Evolutionary conservation across 768 basidiomycete species (phyloP).

Genomic region (Lactarius psammicola): DNA sequence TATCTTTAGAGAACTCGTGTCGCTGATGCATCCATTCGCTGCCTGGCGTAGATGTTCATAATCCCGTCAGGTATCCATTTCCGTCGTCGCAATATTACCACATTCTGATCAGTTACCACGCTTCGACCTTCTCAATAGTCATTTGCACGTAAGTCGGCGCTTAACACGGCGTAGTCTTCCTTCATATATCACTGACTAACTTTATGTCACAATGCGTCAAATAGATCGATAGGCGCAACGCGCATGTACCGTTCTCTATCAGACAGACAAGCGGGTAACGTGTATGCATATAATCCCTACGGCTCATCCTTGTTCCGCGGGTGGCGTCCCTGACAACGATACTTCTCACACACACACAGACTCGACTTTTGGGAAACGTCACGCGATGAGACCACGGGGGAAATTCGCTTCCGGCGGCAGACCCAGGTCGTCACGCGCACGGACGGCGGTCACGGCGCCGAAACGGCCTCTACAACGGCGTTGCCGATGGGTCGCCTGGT

Average conservation of each 20-base stretch:
- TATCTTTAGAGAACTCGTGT: neutral
- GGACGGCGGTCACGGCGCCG: neutral
- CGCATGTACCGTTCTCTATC: slow-evolving; percentile 28
- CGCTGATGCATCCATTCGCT: neutral
- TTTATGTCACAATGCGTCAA: neutral
- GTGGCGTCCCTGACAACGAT: neutral
- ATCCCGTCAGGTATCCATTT: slow-evolving; percentile 16
- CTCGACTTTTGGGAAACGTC: slow-evolving; percentile 29
- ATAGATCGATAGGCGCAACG: slow-evolving; percentile 27
- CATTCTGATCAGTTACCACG: slow-evolving; percentile 7
- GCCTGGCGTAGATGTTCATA: slow-evolving; percentile 21
- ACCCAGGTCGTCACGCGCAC: slow-evolving; percentile 15
- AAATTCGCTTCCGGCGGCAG: slow-evolving; percentile 28
- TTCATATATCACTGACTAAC: neutral
- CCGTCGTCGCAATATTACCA: neutral
- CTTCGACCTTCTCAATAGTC: slow-evolving; percentile 5
- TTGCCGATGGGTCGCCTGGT: slow-evolving; percentile 24
- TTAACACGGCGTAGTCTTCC: neutral
- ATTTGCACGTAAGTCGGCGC: slow-evolving; percentile 26
- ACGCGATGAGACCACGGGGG: slow-evolving; percentile 24
- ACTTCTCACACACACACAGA: neutral
- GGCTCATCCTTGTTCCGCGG: too few relatives aligned
- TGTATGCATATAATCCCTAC: slow-evolving; percentile 5
- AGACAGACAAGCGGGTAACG: slow-evolving; percentile 19
- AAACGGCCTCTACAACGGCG: slow-evolving; percentile 15